A percentile compares a stretch with the other conserved stretches of the same genome.
phyloP scores from a whole-genome alignment of 176 grass and related monocot genomes.

The Saccharum spontaneum region DNA sequence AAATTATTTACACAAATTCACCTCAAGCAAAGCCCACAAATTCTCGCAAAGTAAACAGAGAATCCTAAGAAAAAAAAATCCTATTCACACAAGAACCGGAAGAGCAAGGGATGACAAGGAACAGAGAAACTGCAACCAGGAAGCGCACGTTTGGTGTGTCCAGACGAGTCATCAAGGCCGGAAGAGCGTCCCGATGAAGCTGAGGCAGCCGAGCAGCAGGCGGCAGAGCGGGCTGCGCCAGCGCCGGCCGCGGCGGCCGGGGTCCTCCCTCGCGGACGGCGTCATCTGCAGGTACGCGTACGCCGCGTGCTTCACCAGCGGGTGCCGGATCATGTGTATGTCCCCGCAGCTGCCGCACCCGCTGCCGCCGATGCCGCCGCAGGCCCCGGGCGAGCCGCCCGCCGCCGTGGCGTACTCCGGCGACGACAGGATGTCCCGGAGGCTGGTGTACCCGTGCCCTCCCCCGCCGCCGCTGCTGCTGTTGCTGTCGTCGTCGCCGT shows the following conservation, averaged over 20 bases:
- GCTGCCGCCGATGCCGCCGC: slow-evolving; percentile 25
- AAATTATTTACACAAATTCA: slow-evolving; percentile 53
- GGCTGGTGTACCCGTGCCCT: slow-evolving; percentile 60
- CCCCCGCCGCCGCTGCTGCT: not conserved
- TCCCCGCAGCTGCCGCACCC: slow-evolving; percentile 50
- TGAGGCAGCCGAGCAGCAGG: slow-evolving; percentile 42
- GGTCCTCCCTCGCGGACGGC: slow-evolving; percentile 44
- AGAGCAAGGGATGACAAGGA: not conserved
- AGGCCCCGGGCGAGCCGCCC: slow-evolving; percentile 1
- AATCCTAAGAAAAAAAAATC: not conserved
- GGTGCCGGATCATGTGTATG: slow-evolving; percentile 75
- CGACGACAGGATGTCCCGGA: slow-evolving; percentile 68
- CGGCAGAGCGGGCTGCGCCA: slow-evolving; percentile 33
- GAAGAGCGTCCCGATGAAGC: slow-evolving; percentile 53
- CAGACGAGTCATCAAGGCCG: slow-evolving; percentile 15
- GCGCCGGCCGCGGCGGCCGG: slow-evolving; percentile 18
- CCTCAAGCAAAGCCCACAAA: not conserved
- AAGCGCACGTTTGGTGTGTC: not conserved
- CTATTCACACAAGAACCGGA: slow-evolving; percentile 16
- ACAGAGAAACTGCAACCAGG: not conserved
- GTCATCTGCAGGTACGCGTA: slow-evolving; percentile 80
- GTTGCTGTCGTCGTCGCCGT: not conserved
- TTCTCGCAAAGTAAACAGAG: not conserved
- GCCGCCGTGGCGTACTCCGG: slow-evolving; percentile 41
- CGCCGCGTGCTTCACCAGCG: slow-evolving; percentile 78